Percentiles rank a stretch among this genome's conserved stretches.
Evolutionary conservation across 148 eudicot genomes (phyloP).

Genomic region (Polygonum maritimum): DNA sequence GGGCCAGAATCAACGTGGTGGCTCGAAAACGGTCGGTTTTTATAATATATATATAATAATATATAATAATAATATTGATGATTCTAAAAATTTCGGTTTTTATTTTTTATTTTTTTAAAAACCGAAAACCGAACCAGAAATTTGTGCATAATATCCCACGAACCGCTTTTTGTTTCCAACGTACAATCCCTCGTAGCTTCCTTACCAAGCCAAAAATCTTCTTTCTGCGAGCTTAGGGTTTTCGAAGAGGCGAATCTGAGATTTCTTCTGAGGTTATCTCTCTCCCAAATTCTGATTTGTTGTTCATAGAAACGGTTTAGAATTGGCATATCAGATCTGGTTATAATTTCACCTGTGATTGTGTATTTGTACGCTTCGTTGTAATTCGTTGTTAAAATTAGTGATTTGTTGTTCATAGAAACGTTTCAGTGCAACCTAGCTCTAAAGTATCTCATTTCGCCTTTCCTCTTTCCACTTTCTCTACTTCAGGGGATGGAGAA

Average conservation of each 20-base stretch:
- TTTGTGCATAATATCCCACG: too few species aligned
- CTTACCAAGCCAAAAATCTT: not conserved
- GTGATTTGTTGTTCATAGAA: too few species aligned
- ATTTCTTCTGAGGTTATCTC: not conserved
- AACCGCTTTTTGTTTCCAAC: not conserved
- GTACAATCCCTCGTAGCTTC: not conserved
- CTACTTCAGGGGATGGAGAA: conserved; percentile 15
- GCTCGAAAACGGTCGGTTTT: too few species aligned
- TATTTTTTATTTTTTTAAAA: too few species aligned
- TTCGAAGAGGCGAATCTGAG: not conserved
- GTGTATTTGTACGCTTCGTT: not conserved
- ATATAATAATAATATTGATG: too few species aligned
- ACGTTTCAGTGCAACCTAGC: too few species aligned
- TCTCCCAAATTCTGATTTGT: not conserved
- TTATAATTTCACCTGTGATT: not conserved
- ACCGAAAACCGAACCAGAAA: too few species aligned
- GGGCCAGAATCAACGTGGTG: too few species aligned
- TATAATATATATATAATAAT: too few species aligned
- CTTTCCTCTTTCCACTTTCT: too few species aligned
- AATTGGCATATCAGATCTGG: not conserved
- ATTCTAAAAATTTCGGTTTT: too few species aligned
- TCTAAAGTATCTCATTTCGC: too few species aligned
- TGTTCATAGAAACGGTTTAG: not conserved
- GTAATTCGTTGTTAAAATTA: not conserved
- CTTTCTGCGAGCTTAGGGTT: not conserved